Evolutionary conservation across 257 asterid species (phyloP).

Genomic region (Petrea volubilis): DNA sequence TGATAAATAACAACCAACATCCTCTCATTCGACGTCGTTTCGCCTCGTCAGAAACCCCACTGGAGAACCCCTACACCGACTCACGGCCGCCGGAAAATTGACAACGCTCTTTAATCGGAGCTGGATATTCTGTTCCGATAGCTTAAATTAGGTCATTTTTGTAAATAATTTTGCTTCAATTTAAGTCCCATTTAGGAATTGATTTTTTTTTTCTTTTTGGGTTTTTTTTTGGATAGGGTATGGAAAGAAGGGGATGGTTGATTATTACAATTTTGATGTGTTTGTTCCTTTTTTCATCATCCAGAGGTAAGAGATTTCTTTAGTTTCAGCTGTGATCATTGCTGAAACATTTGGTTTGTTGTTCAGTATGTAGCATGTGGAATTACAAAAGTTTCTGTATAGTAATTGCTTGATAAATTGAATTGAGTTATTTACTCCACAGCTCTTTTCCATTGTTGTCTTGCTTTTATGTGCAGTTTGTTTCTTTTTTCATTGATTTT

Average conservation of each 20-base stretch:
- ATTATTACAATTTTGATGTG: slow-evolving; percentile 32
- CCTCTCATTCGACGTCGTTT: slow-evolving; percentile 38
- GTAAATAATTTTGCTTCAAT: background rate
- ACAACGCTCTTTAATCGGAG: slow-evolving; percentile 13
- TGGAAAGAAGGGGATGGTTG: slow-evolving; percentile 43
- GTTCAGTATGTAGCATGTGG: background rate
- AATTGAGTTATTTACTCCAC: background rate
- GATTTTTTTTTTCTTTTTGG: background rate
- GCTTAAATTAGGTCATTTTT: slow-evolving; percentile 8
- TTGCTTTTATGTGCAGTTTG: background rate
- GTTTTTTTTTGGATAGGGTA: slow-evolving; percentile 28
- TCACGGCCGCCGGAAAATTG: slow-evolving; percentile 24
- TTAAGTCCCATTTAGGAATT: background rate
- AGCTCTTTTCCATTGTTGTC: background rate
- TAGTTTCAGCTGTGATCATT: background rate
- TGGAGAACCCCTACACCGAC: slow-evolving; percentile 6
- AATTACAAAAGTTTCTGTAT: background rate
- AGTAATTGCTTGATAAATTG: slow-evolving; percentile 9
- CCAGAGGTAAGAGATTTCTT: slow-evolving; percentile 40
- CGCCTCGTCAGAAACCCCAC: slow-evolving; percentile 15
- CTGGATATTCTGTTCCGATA: slow-evolving; percentile 5
- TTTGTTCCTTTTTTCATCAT: slow-evolving; percentile 40
- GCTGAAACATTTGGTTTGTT: background rate
- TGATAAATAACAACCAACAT: background rate
- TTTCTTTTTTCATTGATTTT: background rate